Conservation (phyloP, 805 yeast genomes). For the Candida maris region DNA sequence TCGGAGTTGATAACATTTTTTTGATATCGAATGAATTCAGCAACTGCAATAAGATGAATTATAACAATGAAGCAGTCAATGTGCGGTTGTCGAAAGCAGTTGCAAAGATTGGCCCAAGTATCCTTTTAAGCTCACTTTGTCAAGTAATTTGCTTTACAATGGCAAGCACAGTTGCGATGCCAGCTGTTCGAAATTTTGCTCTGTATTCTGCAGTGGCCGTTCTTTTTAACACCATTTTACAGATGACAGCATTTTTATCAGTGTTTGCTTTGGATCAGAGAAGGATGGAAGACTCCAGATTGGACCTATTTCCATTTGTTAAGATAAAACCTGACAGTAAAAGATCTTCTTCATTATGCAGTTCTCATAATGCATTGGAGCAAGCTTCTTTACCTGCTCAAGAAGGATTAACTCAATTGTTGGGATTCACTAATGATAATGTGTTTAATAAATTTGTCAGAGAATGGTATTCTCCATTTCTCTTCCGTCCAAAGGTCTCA, state of each 20-base stretch:
- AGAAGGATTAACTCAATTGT: constrained; percentile 22
- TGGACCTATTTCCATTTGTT: constrained; percentile 62
- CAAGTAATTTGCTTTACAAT: constrained; percentile 78
- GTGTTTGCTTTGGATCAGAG: constrained; percentile 64
- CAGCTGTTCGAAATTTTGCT: constrained; percentile 94
- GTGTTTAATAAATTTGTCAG: constrained; percentile 41
- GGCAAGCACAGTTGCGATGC: constrained; percentile 85
- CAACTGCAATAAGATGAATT: constrained; percentile 40
- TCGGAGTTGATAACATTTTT: constrained; percentile 95
- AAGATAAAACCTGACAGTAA: constrained; percentile 18
- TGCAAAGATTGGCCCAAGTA: constrained; percentile 81
- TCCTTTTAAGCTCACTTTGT: constrained; percentile 68
- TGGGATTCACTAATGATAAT: constrained; percentile 20
- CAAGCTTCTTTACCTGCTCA: constrained; percentile 11
- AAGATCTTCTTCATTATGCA: constrained; percentile 13
- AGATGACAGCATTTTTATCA: constrained; percentile 77
- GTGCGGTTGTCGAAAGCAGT: constrained; percentile 62
- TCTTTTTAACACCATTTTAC: constrained; percentile 68
- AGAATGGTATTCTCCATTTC: constrained; percentile 53
- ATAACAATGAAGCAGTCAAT: constrained; percentile 43
- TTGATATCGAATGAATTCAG: constrained; percentile 77
- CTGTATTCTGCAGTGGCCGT: constrained; percentile 86
- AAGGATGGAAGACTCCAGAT: constrained; percentile 53
- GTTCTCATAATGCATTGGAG: constrained; percentile 5
- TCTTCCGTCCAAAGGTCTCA: constrained; percentile 47